Evolutionary conservation across 2,329 filamentous ascomycete genomes (phyloP).

Genomic region (Diaporthe batatas): DNA sequence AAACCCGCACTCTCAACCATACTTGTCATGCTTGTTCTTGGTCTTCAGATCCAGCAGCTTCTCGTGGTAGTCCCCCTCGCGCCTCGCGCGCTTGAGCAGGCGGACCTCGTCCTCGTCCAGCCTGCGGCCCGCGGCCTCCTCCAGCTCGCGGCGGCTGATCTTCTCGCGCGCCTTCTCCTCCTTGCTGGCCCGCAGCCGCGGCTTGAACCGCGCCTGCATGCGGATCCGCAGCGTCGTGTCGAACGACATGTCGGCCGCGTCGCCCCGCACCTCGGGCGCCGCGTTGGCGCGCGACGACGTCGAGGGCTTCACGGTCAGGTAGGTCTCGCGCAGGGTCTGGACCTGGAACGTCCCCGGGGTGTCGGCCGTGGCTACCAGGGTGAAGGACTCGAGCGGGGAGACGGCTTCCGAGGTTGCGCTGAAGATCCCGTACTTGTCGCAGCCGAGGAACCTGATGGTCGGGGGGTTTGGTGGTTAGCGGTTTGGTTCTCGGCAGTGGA

Average conservation of each 20-base stretch:
- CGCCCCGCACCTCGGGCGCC: conserved; percentile 78
- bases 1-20: conserved; percentile 54
- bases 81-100: conserved; percentile 83
- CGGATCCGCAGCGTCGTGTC: conserved; percentile 83
- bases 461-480: conserved; percentile 19
- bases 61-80: conserved; percentile 92
- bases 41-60: conserved; percentile 87
- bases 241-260: conserved; percentile 76
- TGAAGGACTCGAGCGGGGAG: conserved; percentile 85
- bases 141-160: conserved; percentile 87
- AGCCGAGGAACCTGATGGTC: conserved; percentile 78
- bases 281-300: conserved; percentile 62
- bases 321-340: conserved; percentile 79
- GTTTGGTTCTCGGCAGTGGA: no score
- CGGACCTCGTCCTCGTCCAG: conserved; percentile 89
- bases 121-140: conserved; percentile 81
- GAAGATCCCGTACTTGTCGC: conserved; percentile 85
- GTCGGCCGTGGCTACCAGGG: conserved; percentile 73
- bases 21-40: conserved; percentile 95
- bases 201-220: conserved; percentile 97
- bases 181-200: conserved; percentile 81
- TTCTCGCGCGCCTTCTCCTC: conserved; percentile 88
- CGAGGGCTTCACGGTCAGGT: conserved; percentile 72
- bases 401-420: conserved; percentile 85
- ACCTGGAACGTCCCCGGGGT: conserved; percentile 80